Conservation (phyloP, 371 early-diverging fungal genomes). For the Apophysomyces sp. region DNA sequence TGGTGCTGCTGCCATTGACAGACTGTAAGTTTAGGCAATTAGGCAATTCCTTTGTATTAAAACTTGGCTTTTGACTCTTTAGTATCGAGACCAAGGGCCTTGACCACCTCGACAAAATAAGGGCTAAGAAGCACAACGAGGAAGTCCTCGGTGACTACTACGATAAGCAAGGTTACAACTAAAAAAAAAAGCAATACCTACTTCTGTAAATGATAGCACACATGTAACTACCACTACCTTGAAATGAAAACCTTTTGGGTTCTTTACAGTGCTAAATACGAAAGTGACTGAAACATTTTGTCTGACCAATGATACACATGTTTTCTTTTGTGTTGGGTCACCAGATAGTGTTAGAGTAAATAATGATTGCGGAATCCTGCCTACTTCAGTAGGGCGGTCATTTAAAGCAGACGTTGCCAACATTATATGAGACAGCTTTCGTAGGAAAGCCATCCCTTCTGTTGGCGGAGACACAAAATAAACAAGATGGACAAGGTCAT, state of each 20-base stretch:
- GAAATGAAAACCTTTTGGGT: background rate
- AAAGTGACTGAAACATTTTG: background rate
- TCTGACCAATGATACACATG: background rate
- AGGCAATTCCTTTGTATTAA: background rate
- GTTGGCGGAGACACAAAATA: too few relatives aligned
- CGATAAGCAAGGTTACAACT: slow-evolving; percentile 8
- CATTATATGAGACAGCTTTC: too few relatives aligned
- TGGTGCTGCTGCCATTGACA: slow-evolving; percentile 52
- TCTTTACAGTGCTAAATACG: too few relatives aligned
- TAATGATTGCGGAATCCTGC: too few relatives aligned
- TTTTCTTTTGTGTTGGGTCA: too few relatives aligned
- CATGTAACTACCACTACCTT: background rate
- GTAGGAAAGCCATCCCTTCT: too few relatives aligned
- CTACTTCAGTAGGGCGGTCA: too few relatives aligned
- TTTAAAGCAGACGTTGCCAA: too few relatives aligned
- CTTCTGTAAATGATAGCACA: background rate
- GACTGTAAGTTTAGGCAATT: slow-evolving; percentile 21
- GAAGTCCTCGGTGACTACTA: slow-evolving; percentile 31
- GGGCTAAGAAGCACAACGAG: slow-evolving; percentile 47
- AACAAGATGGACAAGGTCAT: too few relatives aligned
- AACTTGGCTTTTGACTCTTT: background rate
- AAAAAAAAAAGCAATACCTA: background rate
- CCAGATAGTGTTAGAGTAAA: too few relatives aligned
- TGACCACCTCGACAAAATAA: slow-evolving; percentile 41
- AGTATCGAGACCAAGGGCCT: slow-evolving; percentile 54